Conservation (phyloP, 495 filamentous ascomycete species). For the Cenococcum geophilum region DNA sequence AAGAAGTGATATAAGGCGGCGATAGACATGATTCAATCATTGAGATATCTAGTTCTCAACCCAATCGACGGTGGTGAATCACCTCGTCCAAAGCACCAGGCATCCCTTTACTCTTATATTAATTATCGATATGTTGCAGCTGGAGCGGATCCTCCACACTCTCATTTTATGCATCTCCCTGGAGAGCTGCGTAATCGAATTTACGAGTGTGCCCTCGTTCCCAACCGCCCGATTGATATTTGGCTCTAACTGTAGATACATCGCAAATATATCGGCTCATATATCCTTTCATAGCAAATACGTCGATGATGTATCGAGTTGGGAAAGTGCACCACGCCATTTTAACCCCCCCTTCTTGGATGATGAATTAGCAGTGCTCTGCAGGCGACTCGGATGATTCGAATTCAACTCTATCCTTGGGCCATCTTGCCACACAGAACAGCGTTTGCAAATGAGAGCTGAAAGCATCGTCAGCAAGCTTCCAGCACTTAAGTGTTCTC, state of each 20-base stretch:
- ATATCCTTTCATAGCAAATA: background rate
- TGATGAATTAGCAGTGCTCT: background rate
- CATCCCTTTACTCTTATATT: background rate
- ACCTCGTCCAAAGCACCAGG: background rate
- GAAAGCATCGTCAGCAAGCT: background rate
- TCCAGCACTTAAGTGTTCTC: background rate
- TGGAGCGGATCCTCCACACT: background rate
- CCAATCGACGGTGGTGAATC: too few relatives aligned
- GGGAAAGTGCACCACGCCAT: too few relatives aligned
- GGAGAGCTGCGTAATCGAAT: constrained; percentile 13
- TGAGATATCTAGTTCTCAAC: too few relatives aligned
- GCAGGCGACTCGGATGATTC: background rate
- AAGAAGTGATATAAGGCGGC: too few relatives aligned
- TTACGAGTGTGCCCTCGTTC: constrained; percentile 10
- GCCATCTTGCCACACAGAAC: background rate
- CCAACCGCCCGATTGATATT: constrained; percentile 9
- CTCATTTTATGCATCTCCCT: constrained; percentile 12
- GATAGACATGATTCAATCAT: too few relatives aligned
- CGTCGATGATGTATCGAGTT: background rate
- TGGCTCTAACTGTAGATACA: background rate
- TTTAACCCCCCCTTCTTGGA: too few relatives aligned
- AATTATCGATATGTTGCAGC: background rate
- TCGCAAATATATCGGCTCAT: background rate
- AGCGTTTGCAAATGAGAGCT: background rate
- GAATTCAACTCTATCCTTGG: background rate